Evolutionary conservation across 192 early-diverging fungal genomes (phyloP).

Genomic region (Backusella morwellensis): DNA sequence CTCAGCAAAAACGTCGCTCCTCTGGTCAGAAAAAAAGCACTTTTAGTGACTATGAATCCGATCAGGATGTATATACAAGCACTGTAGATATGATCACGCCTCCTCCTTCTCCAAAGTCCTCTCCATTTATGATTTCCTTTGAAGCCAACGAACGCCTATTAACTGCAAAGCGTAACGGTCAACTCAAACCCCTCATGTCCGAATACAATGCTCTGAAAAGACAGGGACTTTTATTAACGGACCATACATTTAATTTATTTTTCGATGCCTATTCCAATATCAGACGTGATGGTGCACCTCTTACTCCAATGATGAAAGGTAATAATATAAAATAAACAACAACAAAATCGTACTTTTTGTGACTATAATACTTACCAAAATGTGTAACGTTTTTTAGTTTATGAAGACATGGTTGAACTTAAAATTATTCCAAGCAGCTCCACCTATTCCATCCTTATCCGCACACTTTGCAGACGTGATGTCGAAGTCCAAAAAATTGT

Average conservation of each 20-base stretch:
- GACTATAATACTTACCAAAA: neutral
- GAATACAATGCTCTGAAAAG: slow-evolving; percentile 31
- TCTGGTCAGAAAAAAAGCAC: slow-evolving; percentile 4
- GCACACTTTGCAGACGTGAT: slow-evolving; percentile 36
- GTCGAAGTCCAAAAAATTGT: slow-evolving; percentile 39
- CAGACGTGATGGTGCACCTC: slow-evolving; percentile 32
- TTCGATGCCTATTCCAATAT: slow-evolving; percentile 30
- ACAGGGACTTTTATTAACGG: slow-evolving; percentile 15
- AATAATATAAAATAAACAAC: slow-evolving; percentile 2
- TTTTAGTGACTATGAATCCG: neutral
- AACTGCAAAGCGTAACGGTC: slow-evolving; percentile 20
- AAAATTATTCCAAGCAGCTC: slow-evolving; percentile 18
- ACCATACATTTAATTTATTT: slow-evolving; percentile 36
- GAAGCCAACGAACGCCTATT: slow-evolving; percentile 30
- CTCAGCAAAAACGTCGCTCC: neutral
- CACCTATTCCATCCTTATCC: slow-evolving; percentile 30
- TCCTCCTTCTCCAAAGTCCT: slow-evolving; percentile 16
- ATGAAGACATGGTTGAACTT: slow-evolving; percentile 32
- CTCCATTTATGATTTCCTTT: neutral
- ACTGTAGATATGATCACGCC: slow-evolving; percentile 12
- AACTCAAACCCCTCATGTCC: slow-evolving; percentile 24
- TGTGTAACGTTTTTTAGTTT: slow-evolving; percentile 20
- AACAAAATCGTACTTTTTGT: neutral
- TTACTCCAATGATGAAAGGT: slow-evolving; percentile 26
- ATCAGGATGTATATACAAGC: neutral